These are phyloP conservation scores for Xylariaceae sp. DNA, from an alignment of 2,329 filamentous ascomycete species.

Conservation along the genomic window DNA sequence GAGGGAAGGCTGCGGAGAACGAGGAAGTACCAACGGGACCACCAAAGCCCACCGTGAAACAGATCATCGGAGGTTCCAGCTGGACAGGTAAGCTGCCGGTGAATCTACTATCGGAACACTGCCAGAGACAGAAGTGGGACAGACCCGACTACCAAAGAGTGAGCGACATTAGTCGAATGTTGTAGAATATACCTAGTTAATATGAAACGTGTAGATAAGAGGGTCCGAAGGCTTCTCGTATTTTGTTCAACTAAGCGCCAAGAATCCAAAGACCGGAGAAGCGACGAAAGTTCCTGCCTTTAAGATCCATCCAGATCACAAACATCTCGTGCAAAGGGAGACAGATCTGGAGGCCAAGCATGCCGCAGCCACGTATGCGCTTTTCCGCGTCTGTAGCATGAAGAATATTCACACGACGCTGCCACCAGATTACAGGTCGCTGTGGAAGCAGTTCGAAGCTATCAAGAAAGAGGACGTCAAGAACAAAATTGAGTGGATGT, in stretches of 20 bases:
- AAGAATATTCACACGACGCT: constrained; percentile 94
- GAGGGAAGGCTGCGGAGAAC: constrained; percentile 22
- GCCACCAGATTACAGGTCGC: constrained; percentile 79
- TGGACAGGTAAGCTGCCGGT: constrained; percentile 98
- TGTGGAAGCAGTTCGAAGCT: constrained; percentile 88
- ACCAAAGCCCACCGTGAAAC: constrained; percentile 63
- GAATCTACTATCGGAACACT: constrained; percentile 89
- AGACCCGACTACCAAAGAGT: constrained; percentile 87
- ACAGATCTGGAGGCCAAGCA: constrained; percentile 88
- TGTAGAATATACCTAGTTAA: constrained; percentile 21
- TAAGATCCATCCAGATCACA: constrained; percentile 71
- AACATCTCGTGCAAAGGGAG: constrained; percentile 69
- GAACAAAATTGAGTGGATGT: constrained; percentile 82
- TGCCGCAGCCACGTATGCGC: constrained; percentile 84
- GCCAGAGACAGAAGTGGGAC: constrained; percentile 93
- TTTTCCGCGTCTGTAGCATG: constrained; percentile 92
- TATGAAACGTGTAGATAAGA: constrained; percentile 46
- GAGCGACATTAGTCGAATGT: constrained; percentile 26
- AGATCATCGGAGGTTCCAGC: constrained; percentile 87
- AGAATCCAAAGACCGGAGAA: constrained; percentile 80
- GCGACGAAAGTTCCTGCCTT: constrained; percentile 73
- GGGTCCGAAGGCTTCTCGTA: constrained; percentile 71
- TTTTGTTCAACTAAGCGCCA: constrained; percentile 71
- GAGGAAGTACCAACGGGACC: constrained; percentile 38
- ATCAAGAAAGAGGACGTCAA: constrained; percentile 78